Evolutionary conservation across 495 filamentous ascomycete species (phyloP).

Genomic region (Neurospora terricola): DNA sequence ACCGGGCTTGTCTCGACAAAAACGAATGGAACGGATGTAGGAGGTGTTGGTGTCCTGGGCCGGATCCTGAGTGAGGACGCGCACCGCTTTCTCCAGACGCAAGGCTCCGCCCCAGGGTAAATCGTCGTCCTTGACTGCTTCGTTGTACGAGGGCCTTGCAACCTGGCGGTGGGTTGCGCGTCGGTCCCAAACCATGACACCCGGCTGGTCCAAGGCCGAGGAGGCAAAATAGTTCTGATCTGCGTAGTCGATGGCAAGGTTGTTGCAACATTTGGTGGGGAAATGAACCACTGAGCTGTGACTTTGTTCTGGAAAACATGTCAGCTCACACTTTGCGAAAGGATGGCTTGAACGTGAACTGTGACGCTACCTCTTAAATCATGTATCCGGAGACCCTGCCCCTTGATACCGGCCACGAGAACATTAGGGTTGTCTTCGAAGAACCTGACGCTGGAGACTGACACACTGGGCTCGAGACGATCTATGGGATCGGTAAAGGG

Average conservation of each 20-base stretch:
- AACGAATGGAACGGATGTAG: conserved; percentile 69
- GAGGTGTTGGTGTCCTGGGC: conserved; percentile 38
- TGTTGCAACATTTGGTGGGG: conserved; percentile 77
- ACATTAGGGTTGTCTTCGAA: conserved; percentile 77
- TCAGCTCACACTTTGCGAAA: neutral
- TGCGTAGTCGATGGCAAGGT: conserved; percentile 77
- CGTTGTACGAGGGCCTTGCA: conserved; percentile 34
- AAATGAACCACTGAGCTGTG: conserved; percentile 44
- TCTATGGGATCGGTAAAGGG: conserved; percentile 50
- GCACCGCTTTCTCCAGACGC: conserved; percentile 54
- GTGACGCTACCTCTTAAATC: conserved; percentile 67
- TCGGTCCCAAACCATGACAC: conserved; percentile 82
- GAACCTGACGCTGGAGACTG: conserved; percentile 85
- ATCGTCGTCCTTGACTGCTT: conserved; percentile 38
- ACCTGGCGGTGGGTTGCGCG: conserved; percentile 48
- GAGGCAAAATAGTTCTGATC: conserved; percentile 95
- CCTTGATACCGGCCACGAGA: conserved; percentile 72
- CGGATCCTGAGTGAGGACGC: conserved; percentile 15
- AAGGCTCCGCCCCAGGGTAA: conserved; percentile 51
- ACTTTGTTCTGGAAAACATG: conserved; percentile 8
- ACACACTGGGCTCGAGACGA: conserved; percentile 71
- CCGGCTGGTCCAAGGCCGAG: conserved; percentile 57
- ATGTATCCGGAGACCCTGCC: conserved; percentile 80
- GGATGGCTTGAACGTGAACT: neutral
- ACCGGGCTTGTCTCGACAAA: conserved; percentile 62